phyloP scores from a whole-genome alignment of 176 grass and related monocot species.

The Poa pratensis region DNA sequence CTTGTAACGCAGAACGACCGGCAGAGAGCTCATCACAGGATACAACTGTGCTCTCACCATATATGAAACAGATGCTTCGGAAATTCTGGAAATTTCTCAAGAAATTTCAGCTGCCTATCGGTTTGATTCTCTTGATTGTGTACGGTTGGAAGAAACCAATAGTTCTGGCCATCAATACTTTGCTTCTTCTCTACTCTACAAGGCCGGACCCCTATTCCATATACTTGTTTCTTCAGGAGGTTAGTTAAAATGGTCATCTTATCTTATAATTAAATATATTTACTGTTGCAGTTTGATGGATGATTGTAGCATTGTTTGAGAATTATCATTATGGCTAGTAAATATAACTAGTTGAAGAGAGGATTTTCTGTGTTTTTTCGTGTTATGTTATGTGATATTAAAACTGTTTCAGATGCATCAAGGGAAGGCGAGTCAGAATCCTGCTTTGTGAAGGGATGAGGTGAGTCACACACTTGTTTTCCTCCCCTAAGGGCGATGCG shows the following conservation, averaged over 20 bases:
- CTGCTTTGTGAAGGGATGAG: slow-evolving; percentile 55
- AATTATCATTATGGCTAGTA: not conserved
- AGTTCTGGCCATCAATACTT: slow-evolving; percentile 61
- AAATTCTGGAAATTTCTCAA: slow-evolving; percentile 59
- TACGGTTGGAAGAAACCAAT: slow-evolving; percentile 73
- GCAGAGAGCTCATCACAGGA: not conserved
- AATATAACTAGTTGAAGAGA: not conserved
- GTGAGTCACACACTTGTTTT: slow-evolving; percentile 41
- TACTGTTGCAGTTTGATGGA: slow-evolving; percentile 10
- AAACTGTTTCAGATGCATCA: slow-evolving; percentile 64
- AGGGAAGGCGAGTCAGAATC: slow-evolving; percentile 54
- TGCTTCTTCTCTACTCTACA: slow-evolving; percentile 82
- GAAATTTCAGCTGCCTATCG: slow-evolving; percentile 71
- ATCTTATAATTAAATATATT: slow-evolving; percentile 5
- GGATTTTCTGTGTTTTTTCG: not conserved
- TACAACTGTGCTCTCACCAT: slow-evolving; percentile 26
- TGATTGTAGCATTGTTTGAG: slow-evolving; percentile 23
- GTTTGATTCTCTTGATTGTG: slow-evolving; percentile 66
- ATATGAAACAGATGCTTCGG: slow-evolving; percentile 48
- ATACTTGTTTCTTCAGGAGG: slow-evolving; percentile 84
- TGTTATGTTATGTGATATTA: slow-evolving; percentile 27
- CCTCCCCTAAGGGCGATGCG: not conserved
- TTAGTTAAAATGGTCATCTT: slow-evolving; percentile 49
- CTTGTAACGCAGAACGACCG: slow-evolving; percentile 27
- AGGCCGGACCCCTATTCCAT: slow-evolving; percentile 76